Conservation (phyloP, 306 rosid genomes). For the Dryas alaskensis region DNA sequence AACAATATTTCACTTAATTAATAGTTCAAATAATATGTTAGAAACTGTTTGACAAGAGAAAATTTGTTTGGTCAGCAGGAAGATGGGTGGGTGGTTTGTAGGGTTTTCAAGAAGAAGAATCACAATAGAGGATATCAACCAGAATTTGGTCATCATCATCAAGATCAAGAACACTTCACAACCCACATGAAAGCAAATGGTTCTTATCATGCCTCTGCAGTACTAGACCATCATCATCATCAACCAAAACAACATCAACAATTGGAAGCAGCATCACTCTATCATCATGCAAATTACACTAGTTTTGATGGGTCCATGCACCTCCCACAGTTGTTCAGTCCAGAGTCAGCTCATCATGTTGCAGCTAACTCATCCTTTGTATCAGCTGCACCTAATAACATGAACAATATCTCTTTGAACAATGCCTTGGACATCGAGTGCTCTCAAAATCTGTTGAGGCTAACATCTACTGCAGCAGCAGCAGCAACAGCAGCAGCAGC, state of each 20-base stretch:
- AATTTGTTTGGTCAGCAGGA: slow-evolving; percentile 47
- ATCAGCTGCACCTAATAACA: slow-evolving; percentile 22
- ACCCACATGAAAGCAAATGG: slow-evolving; percentile 48
- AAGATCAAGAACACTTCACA: slow-evolving; percentile 13
- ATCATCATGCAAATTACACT: slow-evolving; percentile 28
- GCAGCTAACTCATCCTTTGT: slow-evolving; percentile 17
- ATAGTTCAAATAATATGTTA: too few species aligned
- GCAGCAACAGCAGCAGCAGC: slow-evolving; percentile 1
- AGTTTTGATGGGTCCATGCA: slow-evolving; percentile 49
- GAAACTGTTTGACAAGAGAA: too few species aligned
- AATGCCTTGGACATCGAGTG: slow-evolving; percentile 53
- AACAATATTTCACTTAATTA: too few species aligned
- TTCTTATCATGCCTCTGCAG: slow-evolving; percentile 19
- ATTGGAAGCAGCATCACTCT: slow-evolving; percentile 37
- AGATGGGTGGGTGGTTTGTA: slow-evolving; percentile 97
- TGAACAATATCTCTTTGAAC: slow-evolving; percentile 32
- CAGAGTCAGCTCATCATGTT: slow-evolving; percentile 45
- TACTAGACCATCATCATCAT: slow-evolving; percentile 35
- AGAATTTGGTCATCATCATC: slow-evolving; percentile 44
- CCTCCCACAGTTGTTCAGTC: slow-evolving; percentile 84
- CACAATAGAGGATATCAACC: slow-evolving; percentile 51
- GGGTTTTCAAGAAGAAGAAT: slow-evolving; percentile 89
- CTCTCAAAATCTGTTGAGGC: slow-evolving; percentile 62
- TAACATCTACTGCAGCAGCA: slow-evolving; percentile 33
- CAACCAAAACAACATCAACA: slow-evolving; percentile 41